Evolutionary conservation across 495 filamentous ascomycete genomes (phyloP).

Genomic region (Collariella sp.): DNA sequence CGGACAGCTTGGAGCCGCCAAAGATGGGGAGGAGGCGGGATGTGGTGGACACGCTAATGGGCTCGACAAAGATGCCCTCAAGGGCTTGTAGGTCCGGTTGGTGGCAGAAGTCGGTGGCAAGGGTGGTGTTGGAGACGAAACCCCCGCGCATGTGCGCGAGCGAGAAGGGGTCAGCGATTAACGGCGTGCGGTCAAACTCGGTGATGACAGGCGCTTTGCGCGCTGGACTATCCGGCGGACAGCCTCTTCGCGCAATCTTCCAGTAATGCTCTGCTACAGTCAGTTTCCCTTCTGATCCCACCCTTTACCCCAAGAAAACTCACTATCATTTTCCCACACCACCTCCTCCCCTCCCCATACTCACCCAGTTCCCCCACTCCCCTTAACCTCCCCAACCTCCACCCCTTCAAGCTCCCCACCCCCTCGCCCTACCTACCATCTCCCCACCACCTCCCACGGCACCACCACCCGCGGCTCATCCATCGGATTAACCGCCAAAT

Average conservation of each 20-base stretch:
- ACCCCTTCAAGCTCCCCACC: constrained; percentile 38
- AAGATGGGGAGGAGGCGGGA: constrained; percentile 61
- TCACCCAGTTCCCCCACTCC: constrained; percentile 28
- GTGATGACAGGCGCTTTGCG: constrained; percentile 36
- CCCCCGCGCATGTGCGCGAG: constrained; percentile 43
- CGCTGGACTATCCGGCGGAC: constrained; percentile 51
- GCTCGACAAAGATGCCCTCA: constrained; percentile 64
- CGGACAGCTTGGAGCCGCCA: constrained; percentile 63
- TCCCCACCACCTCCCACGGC: constrained; percentile 55
- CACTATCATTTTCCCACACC: constrained; percentile 40
- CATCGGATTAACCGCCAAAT: constrained; percentile 58
- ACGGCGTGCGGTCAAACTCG: constrained; percentile 34
- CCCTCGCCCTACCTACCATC: constrained; percentile 45
- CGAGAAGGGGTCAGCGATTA: constrained; percentile 32
- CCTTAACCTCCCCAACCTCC: constrained; percentile 24
- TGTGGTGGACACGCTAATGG: constrained; percentile 48
- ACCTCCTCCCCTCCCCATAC: constrained; percentile 25
- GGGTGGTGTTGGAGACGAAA: constrained; percentile 57
- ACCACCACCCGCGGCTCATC: constrained; percentile 62
- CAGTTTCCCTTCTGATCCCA: constrained; percentile 13
- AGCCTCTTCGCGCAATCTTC: constrained; percentile 52
- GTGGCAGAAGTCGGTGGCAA: constrained; percentile 56
- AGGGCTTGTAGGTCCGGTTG: constrained; percentile 50
- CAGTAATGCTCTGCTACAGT: constrained; percentile 46
- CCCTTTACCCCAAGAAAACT: constrained; percentile 4